phyloP scores from a whole-genome alignment of 2,329 filamentous ascomycete species.

The Colletotrichum noveboracense region DNA sequence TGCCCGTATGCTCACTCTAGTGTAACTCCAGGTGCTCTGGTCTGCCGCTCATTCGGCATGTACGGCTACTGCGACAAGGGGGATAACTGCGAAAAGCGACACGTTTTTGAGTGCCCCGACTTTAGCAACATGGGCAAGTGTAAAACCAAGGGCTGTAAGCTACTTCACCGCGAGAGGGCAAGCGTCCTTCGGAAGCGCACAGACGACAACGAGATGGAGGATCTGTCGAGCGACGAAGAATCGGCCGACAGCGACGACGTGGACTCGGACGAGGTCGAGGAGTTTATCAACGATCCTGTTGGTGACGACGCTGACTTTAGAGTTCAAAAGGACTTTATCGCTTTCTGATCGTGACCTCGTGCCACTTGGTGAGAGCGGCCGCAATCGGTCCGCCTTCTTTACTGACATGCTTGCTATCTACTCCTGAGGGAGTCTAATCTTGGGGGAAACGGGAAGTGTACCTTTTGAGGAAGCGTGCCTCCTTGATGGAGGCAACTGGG shows the following conservation, averaged over 20 bases:
- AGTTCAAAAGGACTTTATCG: conserved; percentile 65
- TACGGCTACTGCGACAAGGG: conserved; percentile 91
- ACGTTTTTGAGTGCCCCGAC: conserved; percentile 92
- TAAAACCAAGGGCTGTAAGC: conserved; percentile 79
- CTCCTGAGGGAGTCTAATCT: background rate
- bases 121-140: conserved; percentile 91
- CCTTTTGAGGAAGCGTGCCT: background rate
- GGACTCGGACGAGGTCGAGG: conserved; percentile 77
- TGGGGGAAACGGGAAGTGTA: background rate
- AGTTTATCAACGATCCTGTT: conserved; percentile 64
- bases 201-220: conserved; percentile 63
- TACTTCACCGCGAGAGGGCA: conserved; percentile 87
- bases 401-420: conserved; percentile 21
- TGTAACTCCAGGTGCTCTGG: conserved; percentile 76
- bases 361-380: conserved; percentile 8
- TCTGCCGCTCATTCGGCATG: conserved; percentile 84
- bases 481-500: background rate
- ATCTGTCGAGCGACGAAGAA: conserved; percentile 81
- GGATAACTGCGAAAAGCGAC: conserved; percentile 76
- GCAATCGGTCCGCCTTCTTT: background rate
- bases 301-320: conserved; percentile 60
- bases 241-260: conserved; percentile 76
- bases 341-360: conserved; percentile 32
- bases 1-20: conserved; percentile 89
- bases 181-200: conserved; percentile 74